These are phyloP conservation scores for Chenopodium suecicum DNA, from an alignment of 148 eudicot species.

Conservation along the genomic window DNA sequence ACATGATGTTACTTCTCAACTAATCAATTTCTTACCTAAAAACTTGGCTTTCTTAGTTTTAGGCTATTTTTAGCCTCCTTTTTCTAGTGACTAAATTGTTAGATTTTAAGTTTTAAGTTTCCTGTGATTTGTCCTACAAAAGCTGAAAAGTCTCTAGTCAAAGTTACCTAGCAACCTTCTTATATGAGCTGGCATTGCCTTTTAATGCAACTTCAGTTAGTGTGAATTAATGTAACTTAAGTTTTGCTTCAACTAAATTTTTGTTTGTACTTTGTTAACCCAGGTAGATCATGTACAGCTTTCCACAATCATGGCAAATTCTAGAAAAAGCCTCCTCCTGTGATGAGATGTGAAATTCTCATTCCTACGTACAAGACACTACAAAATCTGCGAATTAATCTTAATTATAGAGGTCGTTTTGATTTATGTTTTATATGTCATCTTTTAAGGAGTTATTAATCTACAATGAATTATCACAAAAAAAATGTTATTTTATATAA, in stretches of 20 bases:
- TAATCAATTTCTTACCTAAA: slow-evolving; percentile 8
- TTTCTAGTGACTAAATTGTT: not conserved
- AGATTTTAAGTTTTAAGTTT: not conserved
- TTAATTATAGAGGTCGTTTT: no score
- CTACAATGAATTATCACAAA: no score
- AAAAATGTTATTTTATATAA: no score
- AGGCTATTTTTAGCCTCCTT: slow-evolving; percentile 13
- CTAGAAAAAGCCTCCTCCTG: not conserved
- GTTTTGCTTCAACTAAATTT: no score
- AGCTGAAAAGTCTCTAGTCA: slow-evolving; percentile 21
- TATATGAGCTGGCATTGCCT: slow-evolving; percentile 8
- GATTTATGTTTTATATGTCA: no score
- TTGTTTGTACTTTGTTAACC: slow-evolving; percentile 1
- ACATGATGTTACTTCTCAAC: slow-evolving; percentile 8
- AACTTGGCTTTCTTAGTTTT: not conserved
- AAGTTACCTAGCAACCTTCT: not conserved
- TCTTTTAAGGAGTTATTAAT: no score
- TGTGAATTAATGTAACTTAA: no score
- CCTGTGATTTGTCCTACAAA: not conserved
- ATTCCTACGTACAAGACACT: no score
- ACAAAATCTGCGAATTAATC: no score
- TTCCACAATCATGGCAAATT: slow-evolving; percentile 12
- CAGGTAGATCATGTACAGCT: slow-evolving; percentile 1
- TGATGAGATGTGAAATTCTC: no score
- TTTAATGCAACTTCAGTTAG: not conserved